phyloP scores from a whole-genome alignment of 345 rosid genomes.

The Rhizophora apiculata region DNA sequence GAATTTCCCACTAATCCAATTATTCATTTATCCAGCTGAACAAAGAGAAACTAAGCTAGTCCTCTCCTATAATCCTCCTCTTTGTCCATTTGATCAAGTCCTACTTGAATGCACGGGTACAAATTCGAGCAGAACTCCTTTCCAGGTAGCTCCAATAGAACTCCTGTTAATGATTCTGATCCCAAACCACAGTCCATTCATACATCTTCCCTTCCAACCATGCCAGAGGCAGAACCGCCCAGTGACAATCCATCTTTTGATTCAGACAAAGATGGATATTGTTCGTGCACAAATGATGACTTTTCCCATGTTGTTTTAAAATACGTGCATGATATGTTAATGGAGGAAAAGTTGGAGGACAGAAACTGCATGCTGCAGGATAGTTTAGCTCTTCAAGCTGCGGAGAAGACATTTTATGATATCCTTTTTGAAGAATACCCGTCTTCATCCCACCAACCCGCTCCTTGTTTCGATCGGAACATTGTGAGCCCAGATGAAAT shows the following conservation, averaged over 20 bases:
- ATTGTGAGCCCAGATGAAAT: slow-evolving; percentile 1
- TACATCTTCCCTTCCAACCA: slow-evolving; percentile 9
- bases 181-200: background rate
- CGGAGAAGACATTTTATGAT: slow-evolving; percentile 26
- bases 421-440: slow-evolving; percentile 6
- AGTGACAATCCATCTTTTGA: background rate
- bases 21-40: no score
- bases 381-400: slow-evolving; percentile 14
- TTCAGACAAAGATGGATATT: slow-evolving; percentile 25
- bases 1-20: no score
- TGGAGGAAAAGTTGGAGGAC: slow-evolving; percentile 21
- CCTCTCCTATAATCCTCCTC: no score
- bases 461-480: background rate
- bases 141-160: slow-evolving; percentile 18
- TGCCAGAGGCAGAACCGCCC: background rate
- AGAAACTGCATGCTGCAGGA: slow-evolving; percentile 7
- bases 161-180: slow-evolving; percentile 23
- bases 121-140: slow-evolving; percentile 20
- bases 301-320: slow-evolving; percentile 5
- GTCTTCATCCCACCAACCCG: background rate
- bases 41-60: no score
- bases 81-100: background rate
- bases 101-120: slow-evolving; percentile 18
- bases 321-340: slow-evolving; percentile 20
- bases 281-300: slow-evolving; percentile 20